Conservation (phyloP, 805 yeast genomes). For the Saccharomycopsis fodiens region DNA sequence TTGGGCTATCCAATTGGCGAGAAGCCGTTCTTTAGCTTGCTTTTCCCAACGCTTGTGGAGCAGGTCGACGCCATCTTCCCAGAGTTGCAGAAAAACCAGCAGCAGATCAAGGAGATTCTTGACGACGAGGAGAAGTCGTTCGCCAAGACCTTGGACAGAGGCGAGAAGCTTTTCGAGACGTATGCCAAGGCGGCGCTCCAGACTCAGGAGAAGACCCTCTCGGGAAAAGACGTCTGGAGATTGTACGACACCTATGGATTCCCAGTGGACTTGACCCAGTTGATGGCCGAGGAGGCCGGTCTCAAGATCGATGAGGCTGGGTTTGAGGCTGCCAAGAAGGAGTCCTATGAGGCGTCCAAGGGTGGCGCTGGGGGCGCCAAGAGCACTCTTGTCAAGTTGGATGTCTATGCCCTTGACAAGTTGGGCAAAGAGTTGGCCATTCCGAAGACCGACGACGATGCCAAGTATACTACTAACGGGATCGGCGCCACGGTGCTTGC, state of each 20-base stretch:
- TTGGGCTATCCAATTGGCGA: slow-evolving; percentile 92
- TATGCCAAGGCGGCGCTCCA: slow-evolving; percentile 80
- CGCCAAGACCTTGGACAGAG: slow-evolving; percentile 93
- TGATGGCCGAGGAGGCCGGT: slow-evolving; percentile 98
- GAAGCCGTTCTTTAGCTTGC: slow-evolving; percentile 65
- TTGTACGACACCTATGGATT: slow-evolving; percentile 97
- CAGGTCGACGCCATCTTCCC: slow-evolving; percentile 90
- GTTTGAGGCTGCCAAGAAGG: slow-evolving; percentile 83
- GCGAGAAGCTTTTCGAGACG: slow-evolving; percentile 92
- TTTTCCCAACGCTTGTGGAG: slow-evolving; percentile 87
- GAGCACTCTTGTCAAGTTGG: slow-evolving; percentile 63
- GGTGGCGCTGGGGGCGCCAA: slow-evolving; percentile 64
- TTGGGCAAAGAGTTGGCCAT: slow-evolving; percentile 52
- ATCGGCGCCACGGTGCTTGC: slow-evolving; percentile 63
- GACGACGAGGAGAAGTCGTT: slow-evolving; percentile 95
- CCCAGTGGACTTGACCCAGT: slow-evolving; percentile 95
- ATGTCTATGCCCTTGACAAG: slow-evolving; percentile 81
- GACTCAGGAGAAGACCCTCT: slow-evolving; percentile 64
- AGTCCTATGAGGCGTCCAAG: slow-evolving; percentile 91
- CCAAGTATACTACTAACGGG: slow-evolving; percentile 68
- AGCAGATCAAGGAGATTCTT: slow-evolving; percentile 78
- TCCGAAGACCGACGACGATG: slow-evolving; percentile 76
- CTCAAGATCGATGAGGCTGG: slow-evolving; percentile 87
- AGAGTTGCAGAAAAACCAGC: slow-evolving; percentile 54
- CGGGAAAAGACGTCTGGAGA: slow-evolving; percentile 97